Conservation (phyloP, 179 eudicot species). For the Sideroxylon spinosum region DNA sequence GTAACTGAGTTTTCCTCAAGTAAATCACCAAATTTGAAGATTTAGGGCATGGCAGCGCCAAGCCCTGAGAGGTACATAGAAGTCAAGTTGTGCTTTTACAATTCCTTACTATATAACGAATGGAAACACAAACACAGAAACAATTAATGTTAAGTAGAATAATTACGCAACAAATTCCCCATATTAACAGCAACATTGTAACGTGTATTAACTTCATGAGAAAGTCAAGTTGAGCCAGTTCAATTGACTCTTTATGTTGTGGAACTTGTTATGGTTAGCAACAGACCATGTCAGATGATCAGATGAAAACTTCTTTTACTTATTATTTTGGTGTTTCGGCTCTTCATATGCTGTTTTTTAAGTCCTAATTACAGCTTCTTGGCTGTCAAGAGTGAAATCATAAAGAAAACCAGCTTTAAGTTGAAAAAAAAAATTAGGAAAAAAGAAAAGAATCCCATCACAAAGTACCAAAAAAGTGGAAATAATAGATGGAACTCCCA, state of each 20-base stretch:
- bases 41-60: neutral
- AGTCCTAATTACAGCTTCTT: neutral
- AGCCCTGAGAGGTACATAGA: neutral
- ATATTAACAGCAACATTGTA: neutral
- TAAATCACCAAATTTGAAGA: neutral
- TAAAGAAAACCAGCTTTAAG: neutral
- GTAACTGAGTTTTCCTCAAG: neutral
- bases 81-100: neutral
- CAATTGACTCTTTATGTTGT: neutral
- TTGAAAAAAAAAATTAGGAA: neutral
- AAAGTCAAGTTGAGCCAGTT: conserved; percentile 8
- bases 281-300: too few relatives aligned
- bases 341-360: neutral
- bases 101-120: neutral
- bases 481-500: neutral
- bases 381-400: too few relatives aligned
- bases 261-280: too few relatives aligned
- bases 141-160: neutral
- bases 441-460: neutral
- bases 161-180: neutral
- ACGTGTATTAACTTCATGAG: neutral
- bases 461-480: neutral
- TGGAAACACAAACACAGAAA: neutral
- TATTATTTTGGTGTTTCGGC: neutral
- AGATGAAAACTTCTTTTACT: neutral